Conservation (phyloP, 1,284 basidiomycete genomes). For the Wolfiporia cocos region DNA sequence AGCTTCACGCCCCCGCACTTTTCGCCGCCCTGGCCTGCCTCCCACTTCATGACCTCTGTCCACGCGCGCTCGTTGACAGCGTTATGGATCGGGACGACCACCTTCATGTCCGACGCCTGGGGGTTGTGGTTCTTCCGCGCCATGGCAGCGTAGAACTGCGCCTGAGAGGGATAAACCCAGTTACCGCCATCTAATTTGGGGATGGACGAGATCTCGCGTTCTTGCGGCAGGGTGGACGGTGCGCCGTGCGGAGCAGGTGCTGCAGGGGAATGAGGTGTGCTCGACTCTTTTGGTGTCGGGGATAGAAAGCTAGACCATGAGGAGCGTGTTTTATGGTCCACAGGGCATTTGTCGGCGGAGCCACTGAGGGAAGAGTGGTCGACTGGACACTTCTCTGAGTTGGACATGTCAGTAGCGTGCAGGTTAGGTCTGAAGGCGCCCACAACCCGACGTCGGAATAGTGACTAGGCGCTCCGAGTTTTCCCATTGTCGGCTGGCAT, state of each 20-base stretch:
- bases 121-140: constrained; percentile 88
- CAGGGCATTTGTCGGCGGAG: constrained; percentile 39
- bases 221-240: constrained; percentile 41
- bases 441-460: too few species aligned
- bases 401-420: too few species aligned
- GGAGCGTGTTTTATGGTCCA: constrained; percentile 47
- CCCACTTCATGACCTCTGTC: constrained; percentile 89
- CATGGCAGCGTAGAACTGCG: constrained; percentile 96
- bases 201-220: constrained; percentile 86
- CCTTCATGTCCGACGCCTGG: constrained; percentile 82
- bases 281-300: constrained; percentile 24
- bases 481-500: too few species aligned
- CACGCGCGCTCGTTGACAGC: constrained; percentile 98
- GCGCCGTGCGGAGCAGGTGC: constrained; percentile 11
- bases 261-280: constrained; percentile 10
- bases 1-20: constrained; percentile 80
- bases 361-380: constrained; percentile 27
- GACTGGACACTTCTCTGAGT: constrained; percentile 60
- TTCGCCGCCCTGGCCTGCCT: constrained; percentile 72
- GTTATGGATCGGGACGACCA: constrained; percentile 98
- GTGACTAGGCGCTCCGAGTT: too few species aligned
- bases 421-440: too few species aligned
- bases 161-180: constrained; percentile 98
- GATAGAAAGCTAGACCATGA: constrained; percentile 47
- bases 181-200: constrained; percentile 67